Base-by-base conservation (phyloP, 2,329 filamentous ascomycete species). In the Aspergillus alliaceus region DNA sequence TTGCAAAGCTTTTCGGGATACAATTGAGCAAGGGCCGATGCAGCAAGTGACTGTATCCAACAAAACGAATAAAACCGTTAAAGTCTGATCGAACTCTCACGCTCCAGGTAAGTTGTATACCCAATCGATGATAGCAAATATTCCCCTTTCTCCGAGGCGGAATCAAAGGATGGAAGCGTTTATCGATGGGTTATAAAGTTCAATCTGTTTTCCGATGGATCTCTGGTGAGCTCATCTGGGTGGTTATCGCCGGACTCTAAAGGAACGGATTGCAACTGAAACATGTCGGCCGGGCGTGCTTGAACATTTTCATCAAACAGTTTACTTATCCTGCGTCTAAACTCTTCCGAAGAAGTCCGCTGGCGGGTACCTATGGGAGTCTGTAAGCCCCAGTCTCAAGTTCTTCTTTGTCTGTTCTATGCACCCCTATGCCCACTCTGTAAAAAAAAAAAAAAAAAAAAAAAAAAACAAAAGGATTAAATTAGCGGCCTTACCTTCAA, bases 241-340 rank as follows among this genome's bases (percentile, higher is more conserved):
- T 27, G 44, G n/a, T 39, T 54, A 12, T 59, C 54, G 12, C 31
- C 39, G 12, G 54, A 47, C 40, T 63, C 59, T 7, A 53, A 57
- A 14, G 62, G 42, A 9, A 52, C 49, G 1, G 66, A 56, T 11
- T 60, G 59, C 18, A 70, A 62, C 44, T 70, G 67, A 39, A 69
- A 64, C 35, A 59, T 56, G 12, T 71, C 69, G 1, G 42, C 15
- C 3, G 69, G 61, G 4, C 53, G 65, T 49, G 59, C 60, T 25
- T 64, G 64, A 22, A 70, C 59, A 46, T 60, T 69, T 14, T 73
- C 70, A 49, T 72, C 71, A 51, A 73, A 70, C 3, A 73, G 64
- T 49, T 63, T 63, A 61, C 70, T 73, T 54, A 72, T 67, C 35
- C 58, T 66, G 47, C 69, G 69, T 58, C 69, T 67, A 32, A 72